Conservation (phyloP, 2,329 filamentous ascomycete genomes). For the Onygenales sp. region DNA sequence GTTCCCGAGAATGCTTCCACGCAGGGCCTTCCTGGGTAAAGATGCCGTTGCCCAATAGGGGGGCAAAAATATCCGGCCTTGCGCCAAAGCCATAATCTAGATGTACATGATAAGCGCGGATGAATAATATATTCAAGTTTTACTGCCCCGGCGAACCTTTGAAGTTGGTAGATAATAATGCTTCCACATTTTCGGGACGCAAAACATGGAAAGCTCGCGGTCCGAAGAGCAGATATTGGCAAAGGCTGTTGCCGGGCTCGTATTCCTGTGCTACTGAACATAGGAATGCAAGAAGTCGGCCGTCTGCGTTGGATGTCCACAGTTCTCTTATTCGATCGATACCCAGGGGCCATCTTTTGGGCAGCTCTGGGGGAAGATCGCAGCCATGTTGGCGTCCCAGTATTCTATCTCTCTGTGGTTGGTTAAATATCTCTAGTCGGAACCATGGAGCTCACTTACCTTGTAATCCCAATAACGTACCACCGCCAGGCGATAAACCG, state of each 20-base stretch:
- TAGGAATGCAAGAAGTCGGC: constrained; percentile 9
- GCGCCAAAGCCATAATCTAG: constrained; percentile 5
- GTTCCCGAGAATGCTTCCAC: constrained; percentile 22
- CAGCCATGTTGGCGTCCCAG: constrained; percentile 12
- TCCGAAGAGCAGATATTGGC: constrained; percentile 12
- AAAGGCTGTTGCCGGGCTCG: constrained; percentile 15
- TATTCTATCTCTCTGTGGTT: neutral
- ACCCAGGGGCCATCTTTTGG: constrained; percentile 25
- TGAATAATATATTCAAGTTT: neutral
- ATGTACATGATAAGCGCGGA: neutral
- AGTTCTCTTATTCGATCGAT: constrained; percentile 18
- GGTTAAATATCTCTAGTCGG: neutral
- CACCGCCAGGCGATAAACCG: neutral
- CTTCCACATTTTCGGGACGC: constrained; percentile 10
- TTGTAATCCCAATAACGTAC: neutral
- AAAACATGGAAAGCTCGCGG: constrained; percentile 9
- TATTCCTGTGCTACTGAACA: constrained; percentile 14
- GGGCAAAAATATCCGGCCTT: constrained; percentile 4
- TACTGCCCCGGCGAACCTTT: neutral
- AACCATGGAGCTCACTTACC: neutral
- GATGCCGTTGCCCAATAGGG: constrained; percentile 10
- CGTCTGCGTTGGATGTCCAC: constrained; percentile 10
- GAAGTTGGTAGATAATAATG: constrained; percentile 9
- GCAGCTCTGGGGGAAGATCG: constrained; percentile 21
- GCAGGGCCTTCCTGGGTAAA: constrained; percentile 12